These are phyloP conservation scores for Coleophoma cylindrospora DNA, from an alignment of 2,329 filamentous ascomycete species.

Conservation along the genomic window DNA sequence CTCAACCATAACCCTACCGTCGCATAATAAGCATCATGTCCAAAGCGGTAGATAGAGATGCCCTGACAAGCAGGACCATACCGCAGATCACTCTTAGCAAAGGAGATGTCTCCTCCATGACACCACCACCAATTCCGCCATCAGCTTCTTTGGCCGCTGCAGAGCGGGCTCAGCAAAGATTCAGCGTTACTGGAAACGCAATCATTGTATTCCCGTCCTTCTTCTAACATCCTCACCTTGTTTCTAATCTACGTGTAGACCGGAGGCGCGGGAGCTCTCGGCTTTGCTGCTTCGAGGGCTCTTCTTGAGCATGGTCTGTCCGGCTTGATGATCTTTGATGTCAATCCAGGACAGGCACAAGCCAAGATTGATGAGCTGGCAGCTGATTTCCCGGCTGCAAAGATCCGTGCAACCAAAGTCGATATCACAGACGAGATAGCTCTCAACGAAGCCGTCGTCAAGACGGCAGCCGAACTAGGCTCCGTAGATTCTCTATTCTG, in stretches of 20 bases:
- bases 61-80: slow-evolving; percentile 26
- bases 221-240: background rate
- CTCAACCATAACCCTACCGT: no score
- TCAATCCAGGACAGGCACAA: slow-evolving; percentile 36
- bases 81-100: slow-evolving; percentile 41
- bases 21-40: background rate
- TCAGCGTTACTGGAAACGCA: slow-evolving; percentile 46
- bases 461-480: slow-evolving; percentile 38
- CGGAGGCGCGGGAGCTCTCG: slow-evolving; percentile 61
- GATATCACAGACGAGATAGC: slow-evolving; percentile 52
- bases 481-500: slow-evolving; percentile 44
- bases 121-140: slow-evolving; percentile 36
- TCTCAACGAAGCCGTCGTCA: slow-evolving; percentile 37
- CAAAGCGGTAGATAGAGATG: slow-evolving; percentile 19
- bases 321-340: slow-evolving; percentile 56
- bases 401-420: slow-evolving; percentile 45
- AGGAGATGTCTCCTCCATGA: slow-evolving; percentile 33
- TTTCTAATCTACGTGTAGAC: slow-evolving; percentile 30
- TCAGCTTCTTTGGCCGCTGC: slow-evolving; percentile 32
- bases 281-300: slow-evolving; percentile 50
- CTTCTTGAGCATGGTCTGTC: slow-evolving; percentile 63
- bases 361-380: slow-evolving; percentile 39
- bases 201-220: slow-evolving; percentile 22
- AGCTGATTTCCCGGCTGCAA: slow-evolving; percentile 46
- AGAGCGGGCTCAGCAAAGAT: slow-evolving; percentile 36